Evolutionary conservation across 2,329 filamentous ascomycete genomes (phyloP), one percentile per base, ranked within the genome.

Genomic region (Cladosporium colombiae): DNA sequence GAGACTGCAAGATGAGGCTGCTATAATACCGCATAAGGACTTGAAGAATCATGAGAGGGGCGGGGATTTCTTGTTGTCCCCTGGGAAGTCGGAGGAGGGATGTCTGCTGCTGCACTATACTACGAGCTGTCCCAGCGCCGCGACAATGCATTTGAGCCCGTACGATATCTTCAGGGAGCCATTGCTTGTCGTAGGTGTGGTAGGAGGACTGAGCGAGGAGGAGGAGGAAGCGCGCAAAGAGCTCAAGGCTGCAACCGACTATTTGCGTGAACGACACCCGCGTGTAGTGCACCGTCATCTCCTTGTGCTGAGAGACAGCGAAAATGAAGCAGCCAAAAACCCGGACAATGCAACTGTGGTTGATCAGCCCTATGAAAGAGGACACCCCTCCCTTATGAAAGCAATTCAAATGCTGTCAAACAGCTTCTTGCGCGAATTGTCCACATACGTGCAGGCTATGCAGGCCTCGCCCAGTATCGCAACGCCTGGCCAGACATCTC

Each of bases 161-260:
- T 97, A 97, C 81, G 95, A 99, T 77, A 83, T 94, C 52, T 96
- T 92, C 77, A 87, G 93, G 72, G 92, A 96, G 76, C 90, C 92
- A 10, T 83, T 97, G 63, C 87, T 91, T 61, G 84, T 98, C 29
- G 86, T 99, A 68, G 94, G 92, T 3, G 83, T 98, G 66, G 91
- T 92, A 18, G 31, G 33, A 37, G 92, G 91, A 73, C 87, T 88
- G 69, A 81, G 88, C 37, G 58, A 55, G 7, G 81, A 86, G 31
- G 80, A 83, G 5, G 76, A 90, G 40, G 83, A 88, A 50, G 60
- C 62, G 31, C n/a, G 66, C 57, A 60, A 72, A 72, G 65, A 78
- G 73, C 62, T 78, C 14, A 69, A 67, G 46, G 62, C 65, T 7
- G 75, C 74, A 10, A 63, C 71, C 21, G 70, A 72, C 55, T 69